Evolutionary conservation across 495 filamentous ascomycete genomes (phyloP).

Genomic region (Penicillium angulare): DNA sequence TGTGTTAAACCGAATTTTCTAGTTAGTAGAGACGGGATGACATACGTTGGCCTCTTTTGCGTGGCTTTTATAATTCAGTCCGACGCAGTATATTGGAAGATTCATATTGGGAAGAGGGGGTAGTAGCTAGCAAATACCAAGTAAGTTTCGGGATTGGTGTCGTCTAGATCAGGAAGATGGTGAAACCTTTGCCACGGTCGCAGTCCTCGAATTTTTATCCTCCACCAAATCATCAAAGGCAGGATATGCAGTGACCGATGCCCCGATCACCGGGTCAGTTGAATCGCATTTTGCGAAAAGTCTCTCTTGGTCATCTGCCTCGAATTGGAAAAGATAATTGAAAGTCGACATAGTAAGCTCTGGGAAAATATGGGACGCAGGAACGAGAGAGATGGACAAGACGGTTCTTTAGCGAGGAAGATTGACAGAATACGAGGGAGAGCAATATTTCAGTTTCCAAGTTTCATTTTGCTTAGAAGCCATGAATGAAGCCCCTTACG

Average conservation of each 20-base stretch:
- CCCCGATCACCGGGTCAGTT: neutral
- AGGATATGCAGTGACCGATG: neutral
- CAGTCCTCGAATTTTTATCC: neutral
- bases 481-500: no score
- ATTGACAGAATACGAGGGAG: no score
- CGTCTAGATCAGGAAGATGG: neutral
- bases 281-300: neutral
- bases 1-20: neutral
- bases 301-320: neutral
- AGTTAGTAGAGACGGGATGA: no score
- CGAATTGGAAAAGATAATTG: neutral
- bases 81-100: slow-evolving; percentile 35
- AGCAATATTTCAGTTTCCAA: no score
- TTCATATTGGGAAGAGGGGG: slow-evolving; percentile 17
- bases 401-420: no score
- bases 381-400: neutral
- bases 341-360: no score
- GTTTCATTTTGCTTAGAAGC: no score
- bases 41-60: slow-evolving; percentile 38
- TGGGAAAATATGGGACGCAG: neutral
- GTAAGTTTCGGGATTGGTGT: neutral
- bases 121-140: slow-evolving; percentile 15
- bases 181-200: neutral
- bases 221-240: neutral
- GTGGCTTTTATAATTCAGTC: slow-evolving; percentile 44